Conservation (phyloP, 2,329 filamentous ascomycete genomes). For the Boeremia exigua region DNA sequence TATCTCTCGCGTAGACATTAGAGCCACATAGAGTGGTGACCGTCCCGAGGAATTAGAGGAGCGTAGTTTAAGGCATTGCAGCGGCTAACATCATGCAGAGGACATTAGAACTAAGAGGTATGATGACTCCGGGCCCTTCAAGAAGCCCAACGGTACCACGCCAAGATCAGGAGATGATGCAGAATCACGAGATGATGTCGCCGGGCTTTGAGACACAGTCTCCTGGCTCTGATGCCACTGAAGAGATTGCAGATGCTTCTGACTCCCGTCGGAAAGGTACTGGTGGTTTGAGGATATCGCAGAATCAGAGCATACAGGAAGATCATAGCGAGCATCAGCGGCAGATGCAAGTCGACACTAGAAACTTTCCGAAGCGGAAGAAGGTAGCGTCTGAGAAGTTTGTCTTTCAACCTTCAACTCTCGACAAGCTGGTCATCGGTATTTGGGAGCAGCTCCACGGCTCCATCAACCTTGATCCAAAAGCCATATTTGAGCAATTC, state of each 20-base stretch:
- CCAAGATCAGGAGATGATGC: slow-evolving; percentile 12
- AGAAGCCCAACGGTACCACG: slow-evolving; percentile 25
- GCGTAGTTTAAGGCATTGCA: not conserved
- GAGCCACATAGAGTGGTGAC: not conserved
- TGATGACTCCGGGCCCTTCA: slow-evolving; percentile 33
- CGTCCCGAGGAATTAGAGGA: no score
- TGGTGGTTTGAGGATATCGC: slow-evolving; percentile 37
- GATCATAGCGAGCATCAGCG: slow-evolving; percentile 41
- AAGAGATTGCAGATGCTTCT: slow-evolving; percentile 1
- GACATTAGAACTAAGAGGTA: slow-evolving; percentile 33
- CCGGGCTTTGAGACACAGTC: slow-evolving; percentile 12
- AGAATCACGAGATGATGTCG: slow-evolving; percentile 4
- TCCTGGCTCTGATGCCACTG: slow-evolving; percentile 7
- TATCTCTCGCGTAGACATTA: not conserved
- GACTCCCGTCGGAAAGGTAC: slow-evolving; percentile 33
- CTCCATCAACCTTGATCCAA: slow-evolving; percentile 50
- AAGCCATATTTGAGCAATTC: slow-evolving; percentile 43
- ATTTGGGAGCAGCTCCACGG: slow-evolving; percentile 59
- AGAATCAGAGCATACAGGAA: slow-evolving; percentile 33
- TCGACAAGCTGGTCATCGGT: slow-evolving; percentile 57
- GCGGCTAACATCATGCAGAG: slow-evolving; percentile 18
- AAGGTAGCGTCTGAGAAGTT: slow-evolving; percentile 47
- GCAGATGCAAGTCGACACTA: slow-evolving; percentile 41
- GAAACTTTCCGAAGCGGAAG: slow-evolving; percentile 42
- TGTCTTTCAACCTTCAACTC: slow-evolving; percentile 54